These are phyloP conservation scores for Eimeria acervulina DNA, from an alignment of 169 alveolate species.

Conservation along the genomic window DNA sequence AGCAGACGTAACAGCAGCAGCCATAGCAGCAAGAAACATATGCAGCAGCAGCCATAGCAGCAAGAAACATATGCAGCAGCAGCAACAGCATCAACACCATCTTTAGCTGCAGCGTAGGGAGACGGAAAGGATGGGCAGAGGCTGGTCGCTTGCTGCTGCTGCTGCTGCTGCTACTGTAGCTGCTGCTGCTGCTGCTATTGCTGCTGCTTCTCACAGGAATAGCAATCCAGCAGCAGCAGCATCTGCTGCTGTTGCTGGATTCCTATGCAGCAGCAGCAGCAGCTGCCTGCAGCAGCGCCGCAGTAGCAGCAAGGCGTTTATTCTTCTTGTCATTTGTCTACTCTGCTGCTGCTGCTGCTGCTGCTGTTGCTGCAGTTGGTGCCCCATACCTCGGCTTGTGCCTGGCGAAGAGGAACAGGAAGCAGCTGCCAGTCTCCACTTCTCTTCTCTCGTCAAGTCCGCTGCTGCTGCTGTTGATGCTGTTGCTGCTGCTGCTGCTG, in stretches of 20 bases:
- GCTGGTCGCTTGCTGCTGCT: not conserved
- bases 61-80: not conserved
- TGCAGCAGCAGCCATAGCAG: too few species aligned
- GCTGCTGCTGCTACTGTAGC: not conserved
- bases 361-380: constrained; percentile 36
- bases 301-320: too few species aligned
- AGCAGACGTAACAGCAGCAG: too few species aligned
- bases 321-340: too few species aligned
- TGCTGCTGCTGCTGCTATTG: constrained; percentile 14
- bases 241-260: not conserved
- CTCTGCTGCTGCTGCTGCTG: constrained; percentile 1
- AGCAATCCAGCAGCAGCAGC: not conserved
- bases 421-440: constrained; percentile 19
- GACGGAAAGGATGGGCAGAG: not conserved
- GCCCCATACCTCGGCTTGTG: not conserved
- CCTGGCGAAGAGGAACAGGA: not conserved
- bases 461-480: not conserved
- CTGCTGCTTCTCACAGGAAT: not conserved
- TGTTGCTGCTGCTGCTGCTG: constrained; percentile 38
- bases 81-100: not conserved
- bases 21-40: too few species aligned
- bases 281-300: too few species aligned
- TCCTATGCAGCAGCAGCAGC: not conserved
- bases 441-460: not conserved
- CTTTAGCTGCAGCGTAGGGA: not conserved